Percentiles rank a stretch among this genome's conserved stretches.
Evolutionary conservation across 2,329 filamentous ascomycete species (phyloP).

Genomic region (Metarhizium guizhouense): DNA sequence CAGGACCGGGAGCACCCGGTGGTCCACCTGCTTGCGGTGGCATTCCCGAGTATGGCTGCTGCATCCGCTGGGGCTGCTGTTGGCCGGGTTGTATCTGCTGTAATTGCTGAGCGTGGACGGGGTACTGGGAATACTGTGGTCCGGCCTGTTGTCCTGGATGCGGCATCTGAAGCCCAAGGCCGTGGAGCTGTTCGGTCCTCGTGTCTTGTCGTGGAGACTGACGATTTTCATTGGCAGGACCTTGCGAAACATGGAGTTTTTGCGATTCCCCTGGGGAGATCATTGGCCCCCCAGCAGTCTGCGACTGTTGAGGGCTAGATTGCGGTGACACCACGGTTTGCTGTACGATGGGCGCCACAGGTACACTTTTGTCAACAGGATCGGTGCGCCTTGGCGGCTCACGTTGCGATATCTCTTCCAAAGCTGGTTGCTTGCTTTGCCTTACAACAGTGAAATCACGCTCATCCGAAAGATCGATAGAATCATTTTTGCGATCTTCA

Average conservation of each 20-base stretch:
- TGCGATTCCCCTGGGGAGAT: neutral
- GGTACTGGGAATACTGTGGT: neutral
- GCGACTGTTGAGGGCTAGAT: neutral
- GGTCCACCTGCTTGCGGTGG: neutral
- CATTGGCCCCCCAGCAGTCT: neutral
- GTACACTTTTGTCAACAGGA: neutral
- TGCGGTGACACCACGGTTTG: neutral
- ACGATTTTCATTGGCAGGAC: neutral
- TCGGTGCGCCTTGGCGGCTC: neutral
- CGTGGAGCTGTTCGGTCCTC: no score
- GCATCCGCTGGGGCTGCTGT: constrained; percentile 7
- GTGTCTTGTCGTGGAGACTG: neutral
- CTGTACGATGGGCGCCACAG: neutral
- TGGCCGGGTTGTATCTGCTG: neutral
- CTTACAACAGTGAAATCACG: constrained; percentile 6
- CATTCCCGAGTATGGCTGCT: constrained; percentile 4
- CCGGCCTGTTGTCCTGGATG: neutral
- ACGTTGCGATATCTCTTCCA: neutral
- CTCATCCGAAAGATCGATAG: neutral
- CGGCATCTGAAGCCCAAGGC: neutral
- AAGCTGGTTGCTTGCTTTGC: neutral
- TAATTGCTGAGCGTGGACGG: neutral
- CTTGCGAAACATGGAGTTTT: neutral
- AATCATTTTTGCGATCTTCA: neutral
- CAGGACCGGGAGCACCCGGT: neutral